Conservation (phyloP, 2,329 filamentous ascomycete species). For the Dothistroma septosporum region DNA sequence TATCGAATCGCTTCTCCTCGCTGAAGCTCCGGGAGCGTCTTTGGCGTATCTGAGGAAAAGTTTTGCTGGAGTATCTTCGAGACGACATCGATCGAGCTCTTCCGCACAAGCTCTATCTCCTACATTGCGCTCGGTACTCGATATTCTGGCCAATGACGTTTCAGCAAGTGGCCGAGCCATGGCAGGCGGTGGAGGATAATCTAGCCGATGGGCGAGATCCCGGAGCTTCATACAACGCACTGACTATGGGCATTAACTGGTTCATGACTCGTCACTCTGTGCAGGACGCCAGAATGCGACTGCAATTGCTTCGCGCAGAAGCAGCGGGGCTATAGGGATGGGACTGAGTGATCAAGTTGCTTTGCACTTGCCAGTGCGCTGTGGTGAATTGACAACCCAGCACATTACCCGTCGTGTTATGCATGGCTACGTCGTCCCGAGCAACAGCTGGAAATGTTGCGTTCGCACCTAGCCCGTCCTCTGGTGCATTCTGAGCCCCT, state of each 20-base stretch:
- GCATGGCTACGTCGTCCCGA: too few relatives aligned
- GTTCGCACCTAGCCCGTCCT: too few relatives aligned
- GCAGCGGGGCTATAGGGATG: slow-evolving; percentile 5
- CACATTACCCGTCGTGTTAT: too few relatives aligned
- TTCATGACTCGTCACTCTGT: slow-evolving; percentile 6
- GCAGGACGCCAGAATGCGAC: slow-evolving; percentile 10
- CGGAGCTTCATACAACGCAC: slow-evolving; percentile 7
- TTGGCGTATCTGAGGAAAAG: slow-evolving; percentile 7
- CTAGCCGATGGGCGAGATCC: slow-evolving; percentile 2
- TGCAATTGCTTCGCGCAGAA: slow-evolving; percentile 10
- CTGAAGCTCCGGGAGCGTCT: slow-evolving; percentile 3
- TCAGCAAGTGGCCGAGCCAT: slow-evolving; percentile 8
- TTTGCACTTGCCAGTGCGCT: too few relatives aligned
- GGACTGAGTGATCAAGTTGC: background rate
- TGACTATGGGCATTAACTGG: slow-evolving; percentile 4
- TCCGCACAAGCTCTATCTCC: slow-evolving; percentile 15
- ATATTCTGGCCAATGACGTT: slow-evolving; percentile 12
- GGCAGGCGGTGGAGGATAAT: slow-evolving; percentile 10
- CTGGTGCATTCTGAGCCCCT: too few relatives aligned
- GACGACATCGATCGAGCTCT: slow-evolving; percentile 15
- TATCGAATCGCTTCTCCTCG: slow-evolving; percentile 4
- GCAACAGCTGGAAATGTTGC: background rate
- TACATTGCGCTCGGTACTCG: slow-evolving; percentile 12
- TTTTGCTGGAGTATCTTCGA: slow-evolving; percentile 9
- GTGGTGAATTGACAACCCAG: too few relatives aligned